phyloP scores from a whole-genome alignment of 306 rosid genomes.

The Prunus fruticosa region DNA sequence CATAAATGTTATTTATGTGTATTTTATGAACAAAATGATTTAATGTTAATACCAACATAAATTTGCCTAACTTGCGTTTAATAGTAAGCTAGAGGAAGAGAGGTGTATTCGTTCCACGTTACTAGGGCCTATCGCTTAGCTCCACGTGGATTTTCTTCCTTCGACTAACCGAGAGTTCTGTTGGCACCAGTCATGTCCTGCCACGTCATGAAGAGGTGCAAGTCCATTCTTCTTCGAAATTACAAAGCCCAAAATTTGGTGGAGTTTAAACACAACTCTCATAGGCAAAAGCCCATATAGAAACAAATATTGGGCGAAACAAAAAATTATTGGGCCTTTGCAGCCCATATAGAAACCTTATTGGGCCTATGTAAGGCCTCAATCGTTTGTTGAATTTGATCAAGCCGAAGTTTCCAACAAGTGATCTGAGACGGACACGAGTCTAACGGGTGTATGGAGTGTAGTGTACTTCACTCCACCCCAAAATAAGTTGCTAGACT shows the following conservation, averaged over 20 bases:
- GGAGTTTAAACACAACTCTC: no score
- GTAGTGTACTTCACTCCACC: no score
- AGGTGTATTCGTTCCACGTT: constrained; percentile 48
- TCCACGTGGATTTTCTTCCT: constrained; percentile 37
- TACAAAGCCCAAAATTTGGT: no score
- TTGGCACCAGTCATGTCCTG: neutral
- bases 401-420: no score
- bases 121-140: constrained; percentile 17
- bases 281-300: no score
- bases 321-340: neutral
- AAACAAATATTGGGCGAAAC: no score
- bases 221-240: neutral
- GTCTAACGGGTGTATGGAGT: no score
- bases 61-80: neutral
- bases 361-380: no score
- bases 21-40: neutral
- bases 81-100: neutral
- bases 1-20: neutral
- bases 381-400: no score
- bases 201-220: constrained; percentile 12
- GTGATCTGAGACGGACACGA: no score
- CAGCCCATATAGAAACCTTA: no score
- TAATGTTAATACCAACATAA: neutral
- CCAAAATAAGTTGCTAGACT: no score
- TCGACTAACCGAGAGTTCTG: neutral